Conservation (phyloP, 1,284 basidiomycete genomes). For the Ustanciosporium gigantosporum region DNA sequence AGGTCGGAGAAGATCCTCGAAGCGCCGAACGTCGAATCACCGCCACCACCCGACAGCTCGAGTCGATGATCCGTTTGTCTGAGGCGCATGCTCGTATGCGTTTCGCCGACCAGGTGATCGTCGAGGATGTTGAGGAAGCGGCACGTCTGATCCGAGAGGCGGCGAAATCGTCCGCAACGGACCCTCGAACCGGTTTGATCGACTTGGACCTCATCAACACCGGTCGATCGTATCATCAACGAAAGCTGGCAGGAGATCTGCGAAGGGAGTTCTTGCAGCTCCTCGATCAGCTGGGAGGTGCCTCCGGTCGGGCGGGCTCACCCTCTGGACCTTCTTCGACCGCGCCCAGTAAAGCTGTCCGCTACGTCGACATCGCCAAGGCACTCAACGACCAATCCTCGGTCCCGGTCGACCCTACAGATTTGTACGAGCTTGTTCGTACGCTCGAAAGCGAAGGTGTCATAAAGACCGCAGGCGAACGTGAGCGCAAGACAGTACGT, state of each 20-base stretch:
- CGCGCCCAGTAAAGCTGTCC: constrained; percentile 39
- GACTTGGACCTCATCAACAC: constrained; percentile 95
- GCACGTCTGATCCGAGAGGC: constrained; percentile 91
- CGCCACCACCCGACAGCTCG: constrained; percentile 93
- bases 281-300: constrained; percentile 44
- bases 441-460: constrained; percentile 52
- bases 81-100: constrained; percentile 97
- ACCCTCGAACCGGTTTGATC: constrained; percentile 91
- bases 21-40: constrained; percentile 91
- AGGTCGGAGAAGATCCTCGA: constrained; percentile 75
- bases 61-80: constrained; percentile 95
- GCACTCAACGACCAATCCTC: constrained; percentile 55
- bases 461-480: constrained; percentile 53
- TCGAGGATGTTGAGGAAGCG: constrained; percentile 86
- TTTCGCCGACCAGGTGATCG: constrained; percentile 79
- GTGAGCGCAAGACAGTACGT: constrained; percentile 55
- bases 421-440: constrained; percentile 51
- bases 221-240: constrained; percentile 81
- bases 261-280: constrained; percentile 51
- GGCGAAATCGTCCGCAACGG: constrained; percentile 74
- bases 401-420: constrained; percentile 46
- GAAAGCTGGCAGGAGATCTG: constrained; percentile 62
- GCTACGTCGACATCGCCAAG: constrained; percentile 51
- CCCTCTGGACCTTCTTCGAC: constrained; percentile 28
- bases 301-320: constrained; percentile 21